These are phyloP conservation scores for Wickerhamiella spandovensis DNA, from an alignment of 805 yeast species.

Conservation along the genomic window DNA sequence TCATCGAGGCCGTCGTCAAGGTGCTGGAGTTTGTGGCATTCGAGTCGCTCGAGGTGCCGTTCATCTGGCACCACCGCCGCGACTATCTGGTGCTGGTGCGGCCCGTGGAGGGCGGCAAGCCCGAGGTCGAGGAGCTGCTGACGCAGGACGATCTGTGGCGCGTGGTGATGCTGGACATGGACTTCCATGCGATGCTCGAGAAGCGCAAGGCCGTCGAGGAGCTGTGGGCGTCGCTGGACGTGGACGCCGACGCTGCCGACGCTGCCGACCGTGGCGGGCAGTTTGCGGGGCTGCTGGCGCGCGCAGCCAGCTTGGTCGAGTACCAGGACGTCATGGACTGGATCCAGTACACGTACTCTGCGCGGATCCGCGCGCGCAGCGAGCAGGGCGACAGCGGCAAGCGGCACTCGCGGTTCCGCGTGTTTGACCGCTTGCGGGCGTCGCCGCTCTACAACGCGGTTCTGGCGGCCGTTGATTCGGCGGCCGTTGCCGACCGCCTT, in stretches of 20 bases:
- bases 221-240: conserved; percentile 38
- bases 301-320: conserved; percentile 56
- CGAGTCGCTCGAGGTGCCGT: conserved; percentile 82
- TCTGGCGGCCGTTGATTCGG: conserved; percentile 43
- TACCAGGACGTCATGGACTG: conserved; percentile 81
- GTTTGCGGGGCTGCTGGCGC: conserved; percentile 40
- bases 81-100: conserved; percentile 52
- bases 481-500: conserved; percentile 60
- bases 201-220: conserved; percentile 53
- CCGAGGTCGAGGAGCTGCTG: conserved; percentile 20
- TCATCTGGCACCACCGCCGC: conserved; percentile 89
- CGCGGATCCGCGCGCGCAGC: conserved; percentile 33
- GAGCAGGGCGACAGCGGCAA: conserved; percentile 23
- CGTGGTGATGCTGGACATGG: conserved; percentile 72
- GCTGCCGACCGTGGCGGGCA: conserved; percentile 17
- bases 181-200: conserved; percentile 70
- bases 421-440: conserved; percentile 36
- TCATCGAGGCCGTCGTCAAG: conserved; percentile 55
- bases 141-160: conserved; percentile 86
- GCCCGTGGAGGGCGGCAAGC: conserved; percentile 25
- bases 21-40: conserved; percentile 59
- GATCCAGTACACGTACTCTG: conserved; percentile 58
- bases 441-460: conserved; percentile 38
- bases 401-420: conserved; percentile 28
- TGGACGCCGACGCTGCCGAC: background rate